Conservation (phyloP, 352 stramenopile species). For the Phytopythium litorale region DNA sequence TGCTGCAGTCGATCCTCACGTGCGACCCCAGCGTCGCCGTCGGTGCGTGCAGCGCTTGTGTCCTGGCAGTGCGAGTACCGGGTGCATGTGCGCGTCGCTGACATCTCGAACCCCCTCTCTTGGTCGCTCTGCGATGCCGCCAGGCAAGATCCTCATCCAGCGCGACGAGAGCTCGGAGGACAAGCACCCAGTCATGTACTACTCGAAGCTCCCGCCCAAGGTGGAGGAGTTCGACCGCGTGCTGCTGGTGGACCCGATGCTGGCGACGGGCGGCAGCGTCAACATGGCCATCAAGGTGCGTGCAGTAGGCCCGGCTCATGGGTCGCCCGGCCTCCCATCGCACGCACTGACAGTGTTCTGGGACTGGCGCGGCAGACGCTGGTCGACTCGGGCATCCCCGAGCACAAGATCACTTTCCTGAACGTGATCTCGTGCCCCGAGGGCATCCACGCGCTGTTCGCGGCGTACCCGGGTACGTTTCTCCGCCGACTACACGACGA, state of each 20-base stretch:
- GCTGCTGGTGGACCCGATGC: slow-evolving; percentile 97
- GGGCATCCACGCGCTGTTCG: slow-evolving; percentile 78
- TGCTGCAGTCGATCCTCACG: slow-evolving; percentile 89
- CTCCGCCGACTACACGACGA: neutral
- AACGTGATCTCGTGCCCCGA: slow-evolving; percentile 94
- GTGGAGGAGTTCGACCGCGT: slow-evolving; percentile 83
- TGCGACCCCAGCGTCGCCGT: slow-evolving; percentile 85
- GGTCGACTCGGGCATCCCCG: slow-evolving; percentile 76
- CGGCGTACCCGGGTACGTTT: slow-evolving; percentile 57
- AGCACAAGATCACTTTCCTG: slow-evolving; percentile 92
- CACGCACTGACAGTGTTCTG: neutral
- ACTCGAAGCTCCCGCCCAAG: slow-evolving; percentile 92
- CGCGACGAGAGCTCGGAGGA: slow-evolving; percentile 88
- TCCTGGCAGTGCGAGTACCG: neutral
- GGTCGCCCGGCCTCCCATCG: too few relatives aligned
- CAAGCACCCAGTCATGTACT: slow-evolving; percentile 90
- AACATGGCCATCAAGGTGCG: slow-evolving; percentile 87
- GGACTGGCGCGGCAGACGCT: slow-evolving; percentile 46
- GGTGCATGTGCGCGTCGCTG: neutral
- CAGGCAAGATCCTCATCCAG: slow-evolving; percentile 97
- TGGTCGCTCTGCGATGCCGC: neutral
- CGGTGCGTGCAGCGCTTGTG: slow-evolving; percentile 16
- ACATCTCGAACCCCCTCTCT: too few relatives aligned
- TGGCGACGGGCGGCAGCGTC: slow-evolving; percentile 90
- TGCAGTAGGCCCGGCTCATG: neutral